Evolutionary conservation across 1,139 yeast genomes (phyloP), one percentile per base, ranked within the genome.

Genomic region (Zygoascus meyerae): DNA sequence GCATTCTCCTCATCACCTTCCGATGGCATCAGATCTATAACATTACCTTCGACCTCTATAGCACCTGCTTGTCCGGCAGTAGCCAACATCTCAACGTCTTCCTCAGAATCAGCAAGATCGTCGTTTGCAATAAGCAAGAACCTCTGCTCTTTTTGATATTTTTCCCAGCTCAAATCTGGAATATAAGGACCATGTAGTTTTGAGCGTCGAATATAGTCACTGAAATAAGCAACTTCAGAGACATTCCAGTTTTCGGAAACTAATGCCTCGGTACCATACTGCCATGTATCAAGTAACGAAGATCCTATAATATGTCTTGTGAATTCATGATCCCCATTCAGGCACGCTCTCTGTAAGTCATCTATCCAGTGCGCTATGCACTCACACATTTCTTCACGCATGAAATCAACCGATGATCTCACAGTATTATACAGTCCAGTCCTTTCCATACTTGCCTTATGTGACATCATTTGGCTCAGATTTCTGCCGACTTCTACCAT

Each of bases 371-470:
- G 59, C 8, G 86, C 61, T 17, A 86, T 78, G 50, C 82, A 87
- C 46, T 78, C 81, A 54, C 85, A 81, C 87, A 85, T 81, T 49
- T 85, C 92, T 61, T 87, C 95, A 46, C 95, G 70, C 59, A 85
- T 83, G 7, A 77, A 68, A 58, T 86, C 95, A 50, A 90, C 69
- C 12, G 78, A 71, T 46, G 81, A 76, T 51, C 89, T 67, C 11
- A 87, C 81, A 41, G 86, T 77, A 2, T 84, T 75, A 0, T 83
- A 75, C 34, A 87, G 68, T 0, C 89, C 87, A 0, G 86, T 82
- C 1, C 77, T 68, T 12, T 71, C 71, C 39, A 86, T 64, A 2
- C 73, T 66, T 11, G 66, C 65, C 56, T 83, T 86, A 39, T 83
- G 69, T 35, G 72, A 75, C 40, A 78, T 56, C 38, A 87, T 65